Percentiles rank a stretch among this genome's conserved stretches.
Conservation (phyloP, 2,329 filamentous ascomycete species). For the Calonectria fujianensis region DNA sequence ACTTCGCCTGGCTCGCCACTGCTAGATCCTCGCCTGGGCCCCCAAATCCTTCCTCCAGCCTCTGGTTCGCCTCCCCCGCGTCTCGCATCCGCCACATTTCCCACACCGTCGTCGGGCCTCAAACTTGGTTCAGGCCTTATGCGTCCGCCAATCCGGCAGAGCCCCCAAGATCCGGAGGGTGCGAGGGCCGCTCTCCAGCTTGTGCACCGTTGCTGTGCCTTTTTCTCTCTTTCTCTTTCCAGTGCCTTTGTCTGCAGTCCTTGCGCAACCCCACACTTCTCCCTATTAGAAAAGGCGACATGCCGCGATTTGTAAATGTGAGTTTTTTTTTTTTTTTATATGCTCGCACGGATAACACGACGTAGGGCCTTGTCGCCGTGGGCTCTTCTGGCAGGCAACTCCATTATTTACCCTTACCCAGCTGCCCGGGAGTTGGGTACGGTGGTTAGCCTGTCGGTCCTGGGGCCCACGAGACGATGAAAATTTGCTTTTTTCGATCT, state of each 20-base stretch:
- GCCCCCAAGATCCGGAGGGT: conserved; percentile 14
- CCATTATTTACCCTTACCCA: conserved; percentile 38
- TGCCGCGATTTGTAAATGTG: background rate
- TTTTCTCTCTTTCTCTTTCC: background rate
- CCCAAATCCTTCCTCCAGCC: conserved; percentile 14
- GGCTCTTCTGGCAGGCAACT: conserved; percentile 4
- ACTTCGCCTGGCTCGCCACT: conserved; percentile 26
- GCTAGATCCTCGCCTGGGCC: conserved; percentile 15
- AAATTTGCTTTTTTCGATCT: conserved; percentile 52
- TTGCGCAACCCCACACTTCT: conserved; percentile 9
- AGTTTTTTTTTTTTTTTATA: conserved; percentile 6
- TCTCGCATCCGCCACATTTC: conserved; percentile 30
- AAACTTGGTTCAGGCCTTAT: conserved; percentile 11
- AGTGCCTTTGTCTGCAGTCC: background rate
- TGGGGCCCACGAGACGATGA: conserved; percentile 1
- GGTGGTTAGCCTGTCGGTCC: conserved; percentile 5
- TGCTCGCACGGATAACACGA: conserved; percentile 15
- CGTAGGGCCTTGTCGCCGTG: background rate
- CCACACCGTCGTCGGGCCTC: conserved; percentile 28
- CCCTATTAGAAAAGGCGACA: background rate
- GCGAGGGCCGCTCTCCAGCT: conserved; percentile 25
- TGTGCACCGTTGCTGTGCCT: conserved; percentile 29
- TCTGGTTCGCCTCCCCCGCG: conserved; percentile 34
- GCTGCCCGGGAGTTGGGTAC: conserved; percentile 38
- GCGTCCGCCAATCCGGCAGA: conserved; percentile 10